Base-by-base conservation (phyloP, 495 filamentous ascomycete species). In the Articulospora tetracladia region DNA sequence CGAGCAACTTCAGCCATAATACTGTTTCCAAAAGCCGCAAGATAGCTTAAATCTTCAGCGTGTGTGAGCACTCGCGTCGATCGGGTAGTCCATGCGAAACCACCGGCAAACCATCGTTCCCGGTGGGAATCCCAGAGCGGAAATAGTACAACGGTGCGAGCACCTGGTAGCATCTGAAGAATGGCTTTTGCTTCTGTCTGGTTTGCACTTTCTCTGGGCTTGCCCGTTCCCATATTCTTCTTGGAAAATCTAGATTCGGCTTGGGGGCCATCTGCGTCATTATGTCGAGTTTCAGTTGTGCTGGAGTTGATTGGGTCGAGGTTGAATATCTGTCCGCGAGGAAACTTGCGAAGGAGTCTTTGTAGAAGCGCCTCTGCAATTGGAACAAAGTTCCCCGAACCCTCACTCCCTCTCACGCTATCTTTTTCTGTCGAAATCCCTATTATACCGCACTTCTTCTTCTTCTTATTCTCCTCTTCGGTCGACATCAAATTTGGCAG, bases 31-130 rank as follows among this genome's bases (percentile, higher is more conserved):
- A 85, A 84, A 0, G 77, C 73, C 23, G 76, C 74, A 51, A 85
- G 69, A 52, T 79, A 78, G 36, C 74, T 69, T 10, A 85, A 64
- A 58, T 85, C 79, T 22, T 79, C 75, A 12, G 78, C 73, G n/a
- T 58, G 60, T 12, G 72, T 71, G 17, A 76, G 59, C 1, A 74
- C 66, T 3, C 70, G 71, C 1, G 72, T 76, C 1, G 71, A 63
- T 6, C 72, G 68, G 11, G 71, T 67, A 1, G 76, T 85, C 82
- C 84, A 91, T 19, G 81, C 81, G 58, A 91, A 83, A 71, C 48
- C 63, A 46, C 55, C 55, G 23, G 49, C 55, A 25, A 55, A 63
- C 41, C 4, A 47, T n/a, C 34, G 10, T 17, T 17, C 41, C 17
- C 49, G 55, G 4, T 49, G 41, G 23, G 55, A 59, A 50, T 63